These are phyloP conservation scores for Calocera viscosa DNA, from an alignment of 768 basidiomycete species.

Conservation along the genomic window DNA sequence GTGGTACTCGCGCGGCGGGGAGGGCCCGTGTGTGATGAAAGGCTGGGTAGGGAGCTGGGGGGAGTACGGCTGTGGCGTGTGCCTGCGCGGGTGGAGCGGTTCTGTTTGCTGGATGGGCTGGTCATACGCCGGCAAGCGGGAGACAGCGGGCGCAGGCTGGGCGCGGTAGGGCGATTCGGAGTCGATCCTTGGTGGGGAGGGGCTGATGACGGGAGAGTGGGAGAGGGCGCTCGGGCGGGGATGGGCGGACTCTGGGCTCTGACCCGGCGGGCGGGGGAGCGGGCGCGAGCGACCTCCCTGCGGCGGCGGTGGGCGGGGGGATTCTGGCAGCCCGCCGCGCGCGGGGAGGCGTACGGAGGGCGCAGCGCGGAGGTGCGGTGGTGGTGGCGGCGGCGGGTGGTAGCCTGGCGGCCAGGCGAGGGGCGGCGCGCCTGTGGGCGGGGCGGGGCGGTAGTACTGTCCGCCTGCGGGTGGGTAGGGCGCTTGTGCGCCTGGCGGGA, in stretches of 20 bases:
- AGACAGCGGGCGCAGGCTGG: neutral
- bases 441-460: neutral
- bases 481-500: neutral
- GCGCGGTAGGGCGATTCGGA: neutral
- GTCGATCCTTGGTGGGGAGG: neutral
- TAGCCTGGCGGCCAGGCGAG: neutral
- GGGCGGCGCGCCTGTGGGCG: neutral
- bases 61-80: neutral
- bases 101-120: neutral
- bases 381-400: neutral
- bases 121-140: neutral
- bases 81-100: neutral
- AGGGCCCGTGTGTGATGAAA: no score
- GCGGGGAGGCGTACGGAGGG: neutral
- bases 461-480: neutral
- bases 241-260: neutral
- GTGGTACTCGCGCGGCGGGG: neutral
- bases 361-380: neutral
- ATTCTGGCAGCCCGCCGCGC: neutral
- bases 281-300: neutral
- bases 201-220: neutral
- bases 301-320: neutral
- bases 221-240: neutral
- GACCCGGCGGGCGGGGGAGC: neutral
- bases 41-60: neutral